Evolutionary conservation across 257 asterid genomes (phyloP), one percentile per base, ranked within the genome.

Genomic region (Forsythia viridissima): DNA sequence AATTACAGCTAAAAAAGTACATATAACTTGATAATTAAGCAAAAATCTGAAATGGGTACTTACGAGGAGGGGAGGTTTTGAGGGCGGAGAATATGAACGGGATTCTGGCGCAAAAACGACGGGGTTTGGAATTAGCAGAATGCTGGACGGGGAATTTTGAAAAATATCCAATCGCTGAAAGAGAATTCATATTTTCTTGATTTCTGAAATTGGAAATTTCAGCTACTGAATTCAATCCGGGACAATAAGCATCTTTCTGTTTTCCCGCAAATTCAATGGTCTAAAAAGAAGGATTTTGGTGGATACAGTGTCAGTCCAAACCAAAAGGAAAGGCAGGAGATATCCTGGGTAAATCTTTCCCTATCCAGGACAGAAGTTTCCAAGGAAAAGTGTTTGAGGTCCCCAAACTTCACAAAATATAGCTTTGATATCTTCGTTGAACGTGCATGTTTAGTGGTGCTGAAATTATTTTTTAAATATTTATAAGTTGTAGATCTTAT

Each of bases 1-100:
- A 71, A 43, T 48, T 38, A 51, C 42, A 72, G 6, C 34, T 18
- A 13, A 21, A 21, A 71, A 0, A 6, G 44, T 38, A 16, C 36
- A 2, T 36, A 42, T 21, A 55, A 42, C 7, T n/a, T 8, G 12
- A 42, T 67, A 20, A 9, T 12, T n/a, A 42, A 63, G 5, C 15
- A 18, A 36, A 10, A 18, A 36, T 18, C 12, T 0, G 34, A 68
- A 76, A 71, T 51, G 73, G 76, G 74, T 41, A 57, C 72, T 84
- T 87, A 91, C 97, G 80, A 66, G 88, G 86, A 63, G 88, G 85
- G 15, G 96, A 85, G 57, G 92, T 84, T 84, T 87, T 89, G 86
- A 91, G 92, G 68, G 89, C 82, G 71, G 97, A 91, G 75, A 80
- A 70, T 43, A 81, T 80, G 38, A 82, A 71, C 0, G 88, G 87